Conservation (phyloP, 78 protist species). For the slime mould (Dictyostelium discoideum) region dicty_2.7 NC_007088.5:7851501-7852000, state of each 20-base stretch:
- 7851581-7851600: not conserved
- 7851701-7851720: conserved; percentile 6
- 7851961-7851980: conserved; percentile 19
- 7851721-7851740: not conserved
- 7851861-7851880: not conserved
- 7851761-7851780: not conserved
- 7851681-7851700: not conserved
- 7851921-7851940: not conserved
- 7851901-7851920: not conserved
- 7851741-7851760: not conserved
- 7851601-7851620: not conserved
- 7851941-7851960: not conserved
- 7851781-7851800: not conserved
- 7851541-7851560: not conserved
- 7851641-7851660: conserved; percentile 6
- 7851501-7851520: not conserved
- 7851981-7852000: conserved; percentile 1
- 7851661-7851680: conserved; percentile 10
- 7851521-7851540: not conserved
- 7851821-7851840: not conserved
- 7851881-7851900: too few relatives aligned
- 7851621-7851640: conserved; percentile 16
- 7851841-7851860: not conserved
- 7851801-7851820: not conserved
- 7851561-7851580: not conserved